Evolutionary conservation across 371 early-diverging fungal genomes (phyloP), one percentile per base, ranked within the genome.

Genomic region (Mortierella polycephala): DNA sequence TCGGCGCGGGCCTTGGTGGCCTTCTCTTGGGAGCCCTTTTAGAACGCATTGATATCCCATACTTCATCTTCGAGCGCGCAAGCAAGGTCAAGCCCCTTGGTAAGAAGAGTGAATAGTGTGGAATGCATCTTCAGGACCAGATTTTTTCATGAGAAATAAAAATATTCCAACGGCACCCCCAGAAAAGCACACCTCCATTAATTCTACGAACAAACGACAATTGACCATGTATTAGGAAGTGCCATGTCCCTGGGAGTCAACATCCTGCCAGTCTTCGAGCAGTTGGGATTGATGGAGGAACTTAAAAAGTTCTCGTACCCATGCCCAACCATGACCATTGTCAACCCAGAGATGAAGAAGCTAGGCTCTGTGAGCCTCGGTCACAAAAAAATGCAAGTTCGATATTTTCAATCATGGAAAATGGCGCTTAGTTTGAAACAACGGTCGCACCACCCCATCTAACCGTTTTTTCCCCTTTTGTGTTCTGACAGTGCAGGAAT

Each of bases 221-320:
- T 30, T 46, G 16, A 46, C 46, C 16, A 39, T 18, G 44, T 44
- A 12, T n/a, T 30, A 63, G 63, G 63, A 2, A 44, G 55, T 16
- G 63, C 63, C 8, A 18, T 63, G 55, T 42, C 39, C 7, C 16
- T 63, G 40, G 58, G 65, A 10, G 18, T 46, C 23, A 65, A 49
- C 12, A 57, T 58, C 40, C 50, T 65, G 12, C 65, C 65, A 4
- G 49, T 67, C 2, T 60, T 67, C 16, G 49, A 60, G 14, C 67
- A 67, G 41, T 56, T 67, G 14, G 67, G 61, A 2, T 40, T 67
- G 0, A 11, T 67, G 13, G 67, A 67, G 0, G 67, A 60, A 37
- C 16, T 61, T 18, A 52, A 39, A 42, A 41, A 52, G 5, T 50
- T 61, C 40, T 61, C 62, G 23, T 23, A 39, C 10, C 62, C 62